These are phyloP conservation scores for Phytophthora syringae DNA, from an alignment of 352 stramenopile species.

Conservation along the genomic window DNA sequence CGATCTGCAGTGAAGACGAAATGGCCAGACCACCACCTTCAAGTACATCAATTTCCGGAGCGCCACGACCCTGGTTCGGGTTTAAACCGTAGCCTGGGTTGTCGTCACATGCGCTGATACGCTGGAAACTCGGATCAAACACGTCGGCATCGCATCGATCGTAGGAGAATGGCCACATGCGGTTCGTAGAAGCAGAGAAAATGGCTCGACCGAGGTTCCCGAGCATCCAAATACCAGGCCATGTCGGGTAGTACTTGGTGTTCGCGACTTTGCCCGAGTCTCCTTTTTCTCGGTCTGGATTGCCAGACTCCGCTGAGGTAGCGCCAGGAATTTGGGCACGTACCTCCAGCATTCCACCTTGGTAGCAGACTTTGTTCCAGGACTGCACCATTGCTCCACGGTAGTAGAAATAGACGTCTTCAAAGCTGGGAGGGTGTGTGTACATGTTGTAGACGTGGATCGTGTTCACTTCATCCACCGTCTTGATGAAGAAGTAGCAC, in stretches of 20 bases:
- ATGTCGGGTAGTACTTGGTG: conserved; percentile 73
- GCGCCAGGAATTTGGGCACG: conserved; percentile 88
- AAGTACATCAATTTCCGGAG: conserved; percentile 95
- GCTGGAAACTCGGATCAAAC: conserved; percentile 45
- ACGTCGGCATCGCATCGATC: conserved; percentile 77
- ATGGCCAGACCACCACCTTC: conserved; percentile 89
- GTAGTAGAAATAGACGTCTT: conserved; percentile 48
- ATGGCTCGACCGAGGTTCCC: no score
- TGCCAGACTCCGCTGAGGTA: conserved; percentile 41
- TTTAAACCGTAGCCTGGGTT: conserved; percentile 92
- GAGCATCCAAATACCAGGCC: no score
- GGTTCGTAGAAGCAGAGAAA: no score
- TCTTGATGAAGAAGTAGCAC: conserved; percentile 56
- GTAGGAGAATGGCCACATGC: conserved; percentile 95
- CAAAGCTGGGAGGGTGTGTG: conserved; percentile 46
- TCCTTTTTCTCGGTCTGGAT: conserved; percentile 43
- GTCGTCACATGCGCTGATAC: conserved; percentile 81
- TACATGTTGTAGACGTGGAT: conserved; percentile 68
- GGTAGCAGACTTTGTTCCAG: conserved; percentile 97
- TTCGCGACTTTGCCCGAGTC: conserved; percentile 42
- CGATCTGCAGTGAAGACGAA: conserved; percentile 91
- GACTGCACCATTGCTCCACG: no score
- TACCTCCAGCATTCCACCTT: conserved; percentile 92
- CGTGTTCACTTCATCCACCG: conserved; percentile 38
- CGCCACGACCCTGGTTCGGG: no score